Conservation (phyloP, 805 yeast genomes). For the Cyberlindnera euphorbiae region DNA sequence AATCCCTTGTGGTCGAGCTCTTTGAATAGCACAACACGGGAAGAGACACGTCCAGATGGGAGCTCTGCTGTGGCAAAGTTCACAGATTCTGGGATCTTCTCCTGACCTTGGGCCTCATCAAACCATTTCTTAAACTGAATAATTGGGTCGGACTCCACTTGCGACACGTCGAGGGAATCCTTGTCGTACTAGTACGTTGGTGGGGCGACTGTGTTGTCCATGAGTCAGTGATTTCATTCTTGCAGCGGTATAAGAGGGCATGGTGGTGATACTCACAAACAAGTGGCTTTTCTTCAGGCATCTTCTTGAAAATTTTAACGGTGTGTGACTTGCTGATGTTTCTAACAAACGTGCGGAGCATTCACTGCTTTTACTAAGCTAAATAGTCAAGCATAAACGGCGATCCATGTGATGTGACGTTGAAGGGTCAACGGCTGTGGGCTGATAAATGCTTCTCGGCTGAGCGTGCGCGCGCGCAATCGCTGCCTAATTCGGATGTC, state of each 20-base stretch:
- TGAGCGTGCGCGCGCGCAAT: too few relatives aligned
- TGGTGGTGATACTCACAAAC: slow-evolving; percentile 19
- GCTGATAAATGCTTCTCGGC: too few relatives aligned
- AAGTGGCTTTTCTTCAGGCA: slow-evolving; percentile 19
- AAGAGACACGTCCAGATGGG: slow-evolving; percentile 87
- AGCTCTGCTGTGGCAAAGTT: slow-evolving; percentile 83
- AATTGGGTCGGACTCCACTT: slow-evolving; percentile 59
- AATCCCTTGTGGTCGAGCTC: slow-evolving; percentile 86
- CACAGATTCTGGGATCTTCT: slow-evolving; percentile 75
- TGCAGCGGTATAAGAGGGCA: not conserved
- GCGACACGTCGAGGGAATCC: slow-evolving; percentile 48
- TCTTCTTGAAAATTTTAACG: slow-evolving; percentile 1
- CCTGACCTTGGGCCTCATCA: slow-evolving; percentile 58
- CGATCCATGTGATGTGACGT: too few relatives aligned
- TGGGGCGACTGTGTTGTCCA: slow-evolving; percentile 53
- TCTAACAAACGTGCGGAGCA: not conserved
- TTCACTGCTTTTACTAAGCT: not conserved
- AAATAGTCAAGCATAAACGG: too few relatives aligned
- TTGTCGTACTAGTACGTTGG: slow-evolving; percentile 84
- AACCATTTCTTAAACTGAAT: slow-evolving; percentile 84
- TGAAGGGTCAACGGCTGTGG: too few relatives aligned
- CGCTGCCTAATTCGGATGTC: too few relatives aligned
- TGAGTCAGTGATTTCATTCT: not conserved
- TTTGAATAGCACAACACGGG: slow-evolving; percentile 80
- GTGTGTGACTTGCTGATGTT: not conserved